These are phyloP conservation scores for Fusarium oligoseptatum DNA, from an alignment of 2,329 filamentous ascomycete species.

Conservation along the genomic window DNA sequence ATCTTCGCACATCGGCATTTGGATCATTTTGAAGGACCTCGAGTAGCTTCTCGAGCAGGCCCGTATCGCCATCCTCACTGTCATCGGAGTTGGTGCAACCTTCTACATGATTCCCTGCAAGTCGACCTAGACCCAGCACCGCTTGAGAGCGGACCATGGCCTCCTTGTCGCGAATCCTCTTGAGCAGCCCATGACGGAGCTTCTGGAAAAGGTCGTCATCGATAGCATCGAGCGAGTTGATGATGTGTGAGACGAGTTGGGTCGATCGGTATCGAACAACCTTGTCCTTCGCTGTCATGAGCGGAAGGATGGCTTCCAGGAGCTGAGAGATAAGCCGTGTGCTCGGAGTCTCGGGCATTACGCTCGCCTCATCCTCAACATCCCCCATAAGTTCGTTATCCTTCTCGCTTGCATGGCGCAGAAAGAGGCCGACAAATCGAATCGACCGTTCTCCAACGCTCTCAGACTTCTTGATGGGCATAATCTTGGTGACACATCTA, in stretches of 20 bases:
- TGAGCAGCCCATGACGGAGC: conserved; percentile 82
- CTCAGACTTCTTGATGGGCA: conserved; percentile 94
- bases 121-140: conserved; percentile 86
- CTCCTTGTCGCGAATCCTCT: conserved; percentile 93
- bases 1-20: conserved; percentile 91
- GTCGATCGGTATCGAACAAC: conserved; percentile 90
- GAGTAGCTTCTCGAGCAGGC: conserved; percentile 84
- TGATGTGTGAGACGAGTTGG: conserved; percentile 89
- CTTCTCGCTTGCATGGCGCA: conserved; percentile 78
- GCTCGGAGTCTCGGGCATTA: conserved; percentile 85
- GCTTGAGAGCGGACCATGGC: conserved; percentile 92
- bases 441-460: conserved; percentile 87
- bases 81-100: conserved; percentile 78
- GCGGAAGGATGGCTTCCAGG: conserved; percentile 78
- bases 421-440: conserved; percentile 88
- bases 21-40: conserved; percentile 94
- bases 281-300: conserved; percentile 92
- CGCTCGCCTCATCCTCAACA: conserved; percentile 76
- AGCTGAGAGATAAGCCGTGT: conserved; percentile 82
- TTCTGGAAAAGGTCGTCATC: conserved; percentile 92
- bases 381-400: conserved; percentile 77
- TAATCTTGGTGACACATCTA: conserved; percentile 83
- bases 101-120: conserved; percentile 83
- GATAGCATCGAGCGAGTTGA: conserved; percentile 92
- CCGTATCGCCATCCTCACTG: conserved; percentile 75